Percentiles rank a stretch among this genome's conserved stretches.
phyloP scores from a whole-genome alignment of 805 yeast genomes.

The Barnettozyma pratensis region DNA sequence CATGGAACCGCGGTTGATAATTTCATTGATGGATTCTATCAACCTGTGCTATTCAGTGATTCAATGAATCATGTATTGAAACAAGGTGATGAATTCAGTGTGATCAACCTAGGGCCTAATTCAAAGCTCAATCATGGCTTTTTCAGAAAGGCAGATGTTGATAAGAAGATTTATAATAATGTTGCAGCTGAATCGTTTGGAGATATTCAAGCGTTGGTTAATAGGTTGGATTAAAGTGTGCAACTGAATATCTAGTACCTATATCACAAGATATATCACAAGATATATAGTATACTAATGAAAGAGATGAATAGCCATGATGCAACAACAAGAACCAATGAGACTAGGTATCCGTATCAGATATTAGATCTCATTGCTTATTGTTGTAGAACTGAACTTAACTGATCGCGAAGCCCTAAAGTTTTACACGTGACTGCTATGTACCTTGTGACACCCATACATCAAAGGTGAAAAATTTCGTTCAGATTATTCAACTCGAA shows the following conservation, averaged over 20 bases:
- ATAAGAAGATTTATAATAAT: slow-evolving; percentile 6
- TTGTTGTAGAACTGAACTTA: neutral
- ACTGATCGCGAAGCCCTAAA: slow-evolving; percentile 1
- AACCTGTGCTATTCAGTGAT: slow-evolving; percentile 40
- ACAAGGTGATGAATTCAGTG: slow-evolving; percentile 1
- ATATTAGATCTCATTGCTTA: too few species aligned
- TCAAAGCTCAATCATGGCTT: slow-evolving; percentile 16
- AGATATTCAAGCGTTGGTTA: neutral
- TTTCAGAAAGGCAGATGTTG: slow-evolving; percentile 11
- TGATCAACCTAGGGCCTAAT: slow-evolving; percentile 24
- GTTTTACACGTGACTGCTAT: too few species aligned
- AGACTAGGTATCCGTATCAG: too few species aligned
- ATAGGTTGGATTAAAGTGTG: neutral
- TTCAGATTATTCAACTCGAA: neutral
- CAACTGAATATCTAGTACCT: neutral
- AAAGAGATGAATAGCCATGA: too few species aligned
- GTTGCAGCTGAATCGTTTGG: neutral
- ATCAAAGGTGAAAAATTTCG: slow-evolving; percentile 9
- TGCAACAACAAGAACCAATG: too few species aligned
- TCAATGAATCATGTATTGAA: slow-evolving; percentile 26
- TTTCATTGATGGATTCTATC: slow-evolving; percentile 35
- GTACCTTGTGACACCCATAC: slow-evolving; percentile 1
- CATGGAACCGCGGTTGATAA: slow-evolving; percentile 26
- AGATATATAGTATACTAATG: too few species aligned
- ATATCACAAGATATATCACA: too few species aligned